These are phyloP conservation scores for Solanum gandarillasii DNA, from an alignment of 257 asterid species.

Conservation along the genomic window DNA sequence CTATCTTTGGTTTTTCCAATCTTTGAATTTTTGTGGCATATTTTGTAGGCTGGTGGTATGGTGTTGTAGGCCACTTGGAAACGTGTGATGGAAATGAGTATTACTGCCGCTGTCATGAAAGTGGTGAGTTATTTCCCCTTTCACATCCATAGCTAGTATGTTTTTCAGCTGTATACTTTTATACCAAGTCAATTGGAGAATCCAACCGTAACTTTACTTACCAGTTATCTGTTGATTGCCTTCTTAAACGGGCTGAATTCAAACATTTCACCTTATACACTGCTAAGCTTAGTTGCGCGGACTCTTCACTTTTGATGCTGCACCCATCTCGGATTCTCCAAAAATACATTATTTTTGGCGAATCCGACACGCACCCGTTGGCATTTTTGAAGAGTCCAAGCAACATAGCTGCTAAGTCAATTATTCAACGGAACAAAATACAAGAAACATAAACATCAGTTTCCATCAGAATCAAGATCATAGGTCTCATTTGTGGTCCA, in stretches of 20 bases:
- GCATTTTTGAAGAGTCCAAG: too few species aligned
- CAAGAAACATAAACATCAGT: not conserved
- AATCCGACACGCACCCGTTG: too few species aligned
- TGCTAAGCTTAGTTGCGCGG: not conserved
- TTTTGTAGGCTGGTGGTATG: constrained; percentile 93
- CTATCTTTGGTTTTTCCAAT: constrained; percentile 2
- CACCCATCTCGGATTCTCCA: too few species aligned
- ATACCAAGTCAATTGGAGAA: not conserved
- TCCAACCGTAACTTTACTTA: not conserved
- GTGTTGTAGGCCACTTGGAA: constrained; percentile 86
- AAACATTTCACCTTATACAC: not conserved
- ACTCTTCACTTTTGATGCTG: too few species aligned
- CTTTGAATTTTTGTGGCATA: constrained; percentile 11
- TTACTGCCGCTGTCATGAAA: constrained; percentile 62
- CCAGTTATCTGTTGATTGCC: not conserved
- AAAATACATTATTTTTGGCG: too few species aligned
- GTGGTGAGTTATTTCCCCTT: constrained; percentile 49
- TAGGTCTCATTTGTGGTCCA: not conserved
- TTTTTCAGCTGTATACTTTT: not conserved
- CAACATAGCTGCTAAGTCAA: not conserved
- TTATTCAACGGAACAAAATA: not conserved
- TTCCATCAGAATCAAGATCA: not conserved
- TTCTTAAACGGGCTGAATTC: not conserved
- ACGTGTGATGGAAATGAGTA: constrained; percentile 56
- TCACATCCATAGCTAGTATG: not conserved